These are phyloP conservation scores for Gnomoniopsis sp. DNA, from an alignment of 2,329 filamentous ascomycete genomes.

Conservation along the genomic window DNA sequence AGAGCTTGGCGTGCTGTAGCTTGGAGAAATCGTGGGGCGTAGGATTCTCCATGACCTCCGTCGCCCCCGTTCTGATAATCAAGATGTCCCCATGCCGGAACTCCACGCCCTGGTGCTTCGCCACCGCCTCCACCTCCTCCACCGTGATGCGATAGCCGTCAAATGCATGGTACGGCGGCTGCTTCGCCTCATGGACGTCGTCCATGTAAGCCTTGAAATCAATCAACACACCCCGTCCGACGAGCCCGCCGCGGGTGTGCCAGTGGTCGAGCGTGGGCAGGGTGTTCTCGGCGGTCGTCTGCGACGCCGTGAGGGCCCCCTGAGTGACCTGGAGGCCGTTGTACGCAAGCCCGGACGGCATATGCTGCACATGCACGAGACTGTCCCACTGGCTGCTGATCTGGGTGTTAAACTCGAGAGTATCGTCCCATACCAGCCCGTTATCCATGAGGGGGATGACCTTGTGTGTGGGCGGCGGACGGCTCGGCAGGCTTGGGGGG, in stretches of 20 bases:
- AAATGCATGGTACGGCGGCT: conserved; percentile 8
- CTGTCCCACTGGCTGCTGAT: conserved; percentile 55
- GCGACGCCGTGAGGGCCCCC: conserved; percentile 27
- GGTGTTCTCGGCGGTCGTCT: conserved; percentile 26
- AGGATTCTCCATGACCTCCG: conserved; percentile 36
- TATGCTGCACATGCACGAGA: conserved; percentile 44
- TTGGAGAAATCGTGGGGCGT: conserved; percentile 32
- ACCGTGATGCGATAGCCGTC: conserved; percentile 17
- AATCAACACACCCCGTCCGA: conserved; percentile 44
- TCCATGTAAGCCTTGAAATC: conserved; percentile 31
- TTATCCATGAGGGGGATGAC: conserved; percentile 31
- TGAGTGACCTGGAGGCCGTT: conserved; percentile 42
- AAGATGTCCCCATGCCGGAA: conserved; percentile 36
- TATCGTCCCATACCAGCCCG: conserved; percentile 41
- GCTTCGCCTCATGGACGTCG: background rate
- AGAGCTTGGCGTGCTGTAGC: conserved; percentile 26
- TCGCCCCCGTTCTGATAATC: conserved; percentile 35
- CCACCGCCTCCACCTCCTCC: conserved; percentile 30
- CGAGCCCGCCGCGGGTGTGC: conserved; percentile 31
- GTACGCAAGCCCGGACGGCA: conserved; percentile 42
- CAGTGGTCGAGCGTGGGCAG: conserved; percentile 36
- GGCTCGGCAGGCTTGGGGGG: conserved; percentile 30
- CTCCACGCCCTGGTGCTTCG: conserved; percentile 29
- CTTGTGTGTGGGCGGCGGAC: conserved; percentile 34
- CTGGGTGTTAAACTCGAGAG: conserved; percentile 55